Base-by-base conservation (phyloP, 1,284 basidiomycete species). In the Microstroma glucosiphilum region DNA sequence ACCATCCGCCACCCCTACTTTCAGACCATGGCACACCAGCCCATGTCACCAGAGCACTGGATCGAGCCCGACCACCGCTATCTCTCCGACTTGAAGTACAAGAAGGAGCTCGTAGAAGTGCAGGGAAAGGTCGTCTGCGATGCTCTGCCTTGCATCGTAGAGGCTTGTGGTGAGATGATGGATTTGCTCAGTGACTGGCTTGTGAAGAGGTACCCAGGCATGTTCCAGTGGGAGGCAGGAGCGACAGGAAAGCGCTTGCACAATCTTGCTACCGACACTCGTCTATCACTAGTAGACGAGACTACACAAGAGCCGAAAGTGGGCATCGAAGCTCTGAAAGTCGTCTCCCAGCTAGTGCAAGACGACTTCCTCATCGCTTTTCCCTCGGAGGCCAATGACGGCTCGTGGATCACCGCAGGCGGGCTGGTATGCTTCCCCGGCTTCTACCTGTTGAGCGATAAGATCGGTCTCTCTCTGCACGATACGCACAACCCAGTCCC, bases 61-160 rank as follows among this genome's bases (percentile, higher is more conserved):
- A 82, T 82, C 26, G 82, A 82, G 68, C 79, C 82, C 25, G 81
- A 82, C 70, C 77, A 77, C 56, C 76, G 81, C 56, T 81, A 81
- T 66, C 60, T 69, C 61, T 78, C 76, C 77, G 82, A 82, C 65
- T 70, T 82, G n/a, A 73, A 75, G 48, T 73, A 80, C 69, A 82
- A 82, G 67, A 73, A 74, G 51, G 59, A 72, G 6, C 79, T 82
- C 11, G 80, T 82, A 49, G 60, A 66, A 19, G 75, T 80, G 6
- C 60, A 81, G 80, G 80, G 9, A 17, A 79, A 79, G 56, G 67
- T 71, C 9, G 81, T 82, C 3, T 61, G 82, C 40, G 81, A 82
- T 63, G 23, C 46, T 6, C 46, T 48, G 46, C 46, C 46, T 7
- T 80, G 80, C 6, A 67, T 82, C 1, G 56, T 58, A 17, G 56